A percentile compares a stretch with the other conserved stretches of the same genome.
phyloP scores from a whole-genome alignment of 148 eudicot genomes.

The Rhododendron henanense region DNA sequence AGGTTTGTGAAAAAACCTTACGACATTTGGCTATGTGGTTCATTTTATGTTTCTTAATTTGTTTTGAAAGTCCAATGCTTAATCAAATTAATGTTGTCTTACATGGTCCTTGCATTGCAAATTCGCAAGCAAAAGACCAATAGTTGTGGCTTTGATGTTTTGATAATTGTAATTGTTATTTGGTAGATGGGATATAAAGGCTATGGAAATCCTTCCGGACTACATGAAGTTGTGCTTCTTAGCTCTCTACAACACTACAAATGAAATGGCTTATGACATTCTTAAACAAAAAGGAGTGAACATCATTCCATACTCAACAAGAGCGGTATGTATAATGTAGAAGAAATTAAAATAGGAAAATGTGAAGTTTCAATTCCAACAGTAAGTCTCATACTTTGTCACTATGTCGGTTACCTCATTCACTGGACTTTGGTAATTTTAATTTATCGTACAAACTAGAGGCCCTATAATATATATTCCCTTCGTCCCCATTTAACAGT shows the following conservation, averaged over 20 bases:
- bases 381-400: background rate
- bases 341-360: background rate
- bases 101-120: background rate
- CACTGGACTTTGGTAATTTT: background rate
- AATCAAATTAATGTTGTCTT: background rate
- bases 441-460: background rate
- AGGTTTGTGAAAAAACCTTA: too few species aligned
- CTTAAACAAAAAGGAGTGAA: conserved; percentile 16
- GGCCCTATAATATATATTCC: background rate
- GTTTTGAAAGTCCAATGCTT: background rate
- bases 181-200: conserved; percentile 20
- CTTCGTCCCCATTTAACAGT: too few species aligned
- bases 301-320: conserved; percentile 16
- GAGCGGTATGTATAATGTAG: background rate
- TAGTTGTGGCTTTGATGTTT: background rate
- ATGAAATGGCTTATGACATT: conserved; percentile 22
- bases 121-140: background rate
- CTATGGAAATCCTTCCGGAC: conserved; percentile 13
- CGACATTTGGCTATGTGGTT: background rate
- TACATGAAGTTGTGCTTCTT: conserved; percentile 31
- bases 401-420: background rate
- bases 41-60: background rate
- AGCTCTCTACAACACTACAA: conserved; percentile 21
- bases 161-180: background rate
- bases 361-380: background rate